phyloP scores from a whole-genome alignment of 1,284 basidiomycete genomes.

The Meira nashicola region DNA sequence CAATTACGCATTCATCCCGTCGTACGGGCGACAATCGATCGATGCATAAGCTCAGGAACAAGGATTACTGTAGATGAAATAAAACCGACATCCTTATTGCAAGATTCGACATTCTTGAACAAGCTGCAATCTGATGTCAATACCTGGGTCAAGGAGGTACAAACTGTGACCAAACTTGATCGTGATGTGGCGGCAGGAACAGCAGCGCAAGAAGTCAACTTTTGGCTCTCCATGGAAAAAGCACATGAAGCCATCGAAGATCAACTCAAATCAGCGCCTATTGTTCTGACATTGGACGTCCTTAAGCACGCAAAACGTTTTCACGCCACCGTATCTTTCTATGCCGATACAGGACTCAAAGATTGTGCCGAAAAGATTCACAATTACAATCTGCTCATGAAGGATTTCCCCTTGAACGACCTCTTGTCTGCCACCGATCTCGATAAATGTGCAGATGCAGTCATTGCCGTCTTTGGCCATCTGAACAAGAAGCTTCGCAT shows the following conservation, averaged over 20 bases:
- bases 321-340: conserved; percentile 94
- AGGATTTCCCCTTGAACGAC: conserved; percentile 95
- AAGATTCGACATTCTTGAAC: conserved; percentile 88
- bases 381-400: conserved; percentile 90
- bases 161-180: conserved; percentile 83
- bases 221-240: conserved; percentile 90
- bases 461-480: conserved; percentile 82
- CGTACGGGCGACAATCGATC: conserved; percentile 73
- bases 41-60: conserved; percentile 57
- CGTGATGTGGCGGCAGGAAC: conserved; percentile 92
- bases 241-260: conserved; percentile 88
- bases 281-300: conserved; percentile 86
- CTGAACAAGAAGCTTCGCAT: conserved; percentile 84
- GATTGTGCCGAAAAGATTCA: conserved; percentile 54
- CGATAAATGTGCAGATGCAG: conserved; percentile 83
- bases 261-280: conserved; percentile 85
- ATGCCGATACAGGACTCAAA: conserved; percentile 92
- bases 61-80: conserved; percentile 73
- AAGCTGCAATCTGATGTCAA: conserved; percentile 90
- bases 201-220: conserved; percentile 97
- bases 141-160: conserved; percentile 96
- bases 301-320: conserved; percentile 93
- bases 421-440: conserved; percentile 92
- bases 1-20: conserved; percentile 85
- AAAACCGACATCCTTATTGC: conserved; percentile 65